These are phyloP conservation scores for Zygoascus hellenicus DNA, from an alignment of 1,139 yeast genomes.

Conservation along the genomic window DNA sequence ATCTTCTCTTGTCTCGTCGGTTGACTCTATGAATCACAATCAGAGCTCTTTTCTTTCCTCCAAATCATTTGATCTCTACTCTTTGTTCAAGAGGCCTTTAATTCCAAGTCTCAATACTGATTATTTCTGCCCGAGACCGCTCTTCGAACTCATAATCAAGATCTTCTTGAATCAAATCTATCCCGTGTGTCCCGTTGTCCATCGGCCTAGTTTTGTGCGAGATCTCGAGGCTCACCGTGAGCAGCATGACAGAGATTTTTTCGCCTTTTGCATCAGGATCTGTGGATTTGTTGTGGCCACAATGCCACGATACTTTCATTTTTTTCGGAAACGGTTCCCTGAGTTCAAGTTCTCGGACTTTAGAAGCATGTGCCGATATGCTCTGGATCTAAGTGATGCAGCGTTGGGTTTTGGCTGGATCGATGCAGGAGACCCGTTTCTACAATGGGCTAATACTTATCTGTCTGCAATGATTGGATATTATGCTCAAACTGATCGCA, in stretches of 20 bases:
- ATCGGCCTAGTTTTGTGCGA: slow-evolving; percentile 12
- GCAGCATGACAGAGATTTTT: slow-evolving; percentile 9
- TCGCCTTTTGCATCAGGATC: slow-evolving; percentile 10
- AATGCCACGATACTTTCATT: slow-evolving; percentile 11
- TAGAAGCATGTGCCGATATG: slow-evolving; percentile 7
- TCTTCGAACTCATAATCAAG: slow-evolving; percentile 9
- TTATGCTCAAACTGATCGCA: slow-evolving; percentile 7
- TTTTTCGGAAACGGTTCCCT: slow-evolving; percentile 6
- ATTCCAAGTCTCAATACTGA: slow-evolving; percentile 7
- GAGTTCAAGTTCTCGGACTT: slow-evolving; percentile 2
- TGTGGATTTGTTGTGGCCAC: slow-evolving; percentile 11
- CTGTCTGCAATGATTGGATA: slow-evolving; percentile 2
- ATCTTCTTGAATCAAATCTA: slow-evolving; percentile 10
- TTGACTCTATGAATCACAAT: background rate
- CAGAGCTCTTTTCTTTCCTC: too few species aligned
- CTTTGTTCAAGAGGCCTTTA: background rate
- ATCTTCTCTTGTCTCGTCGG: background rate
- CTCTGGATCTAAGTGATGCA: slow-evolving; percentile 4
- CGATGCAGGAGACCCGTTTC: slow-evolving; percentile 1
- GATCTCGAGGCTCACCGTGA: slow-evolving; percentile 12
- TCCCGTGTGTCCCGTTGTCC: slow-evolving; percentile 13
- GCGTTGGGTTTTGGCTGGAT: slow-evolving; percentile 11
- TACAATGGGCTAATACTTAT: slow-evolving; percentile 8
- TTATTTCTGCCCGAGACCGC: slow-evolving; percentile 10
- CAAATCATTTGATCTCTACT: slow-evolving; percentile 1